Conservation (phyloP, 176 grass and related monocot species). For the Raddia distichophylla region DNA sequence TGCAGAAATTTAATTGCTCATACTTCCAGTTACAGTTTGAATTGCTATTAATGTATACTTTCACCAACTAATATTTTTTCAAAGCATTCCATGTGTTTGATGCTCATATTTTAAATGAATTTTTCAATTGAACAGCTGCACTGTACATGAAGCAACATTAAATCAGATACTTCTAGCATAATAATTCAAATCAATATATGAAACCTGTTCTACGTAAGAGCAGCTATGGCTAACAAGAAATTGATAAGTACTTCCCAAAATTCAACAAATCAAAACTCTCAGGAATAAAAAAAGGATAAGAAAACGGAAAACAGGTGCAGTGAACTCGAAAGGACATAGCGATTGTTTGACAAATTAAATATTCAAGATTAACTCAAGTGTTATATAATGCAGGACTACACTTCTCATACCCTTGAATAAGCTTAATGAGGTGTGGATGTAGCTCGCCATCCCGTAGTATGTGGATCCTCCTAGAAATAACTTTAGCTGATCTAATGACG, state of each 20-base stretch:
- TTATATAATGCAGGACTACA: not conserved
- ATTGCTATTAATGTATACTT: not conserved
- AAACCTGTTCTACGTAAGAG: not conserved
- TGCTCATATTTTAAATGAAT: not conserved
- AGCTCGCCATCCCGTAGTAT: slow-evolving; percentile 76
- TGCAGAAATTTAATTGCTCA: not conserved
- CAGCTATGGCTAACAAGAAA: not conserved
- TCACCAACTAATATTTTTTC: not conserved
- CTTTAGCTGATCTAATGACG: slow-evolving; percentile 65
- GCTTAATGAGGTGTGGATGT: slow-evolving; percentile 56
- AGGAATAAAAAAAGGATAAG: not conserved
- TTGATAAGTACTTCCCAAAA: not conserved
- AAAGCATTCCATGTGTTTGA: not conserved
- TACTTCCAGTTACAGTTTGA: not conserved
- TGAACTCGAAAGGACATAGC: not conserved
- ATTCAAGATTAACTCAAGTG: not conserved
- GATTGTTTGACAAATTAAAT: slow-evolving; percentile 19
- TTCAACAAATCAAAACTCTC: not conserved
- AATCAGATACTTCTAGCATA: not conserved
- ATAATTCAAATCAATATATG: slow-evolving; percentile 11
- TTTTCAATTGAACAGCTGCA: not conserved
- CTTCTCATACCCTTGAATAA: slow-evolving; percentile 81
- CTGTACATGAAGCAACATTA: not conserved
- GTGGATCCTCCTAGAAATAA: slow-evolving; percentile 79
- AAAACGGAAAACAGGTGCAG: not conserved